A percentile compares a stretch with the other conserved stretches of the same genome.
Evolutionary conservation across 2,329 filamentous ascomycete species (phyloP).

Genomic region (Thielaviopsis euricoi): DNA sequence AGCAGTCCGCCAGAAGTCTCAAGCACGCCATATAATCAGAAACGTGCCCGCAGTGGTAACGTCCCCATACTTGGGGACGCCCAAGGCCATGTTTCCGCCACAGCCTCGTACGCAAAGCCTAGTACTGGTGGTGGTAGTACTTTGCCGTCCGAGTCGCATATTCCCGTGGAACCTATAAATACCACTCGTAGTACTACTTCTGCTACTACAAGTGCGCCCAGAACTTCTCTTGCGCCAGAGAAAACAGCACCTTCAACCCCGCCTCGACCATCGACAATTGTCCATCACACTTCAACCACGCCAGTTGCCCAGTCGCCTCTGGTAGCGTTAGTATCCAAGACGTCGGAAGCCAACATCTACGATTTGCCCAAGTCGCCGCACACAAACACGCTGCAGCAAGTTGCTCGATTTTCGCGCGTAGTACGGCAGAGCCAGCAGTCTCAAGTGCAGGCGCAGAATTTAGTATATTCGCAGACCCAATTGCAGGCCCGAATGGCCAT

Average conservation of each 20-base stretch:
- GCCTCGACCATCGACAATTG: not conserved
- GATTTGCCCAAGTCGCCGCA: conserved; percentile 9
- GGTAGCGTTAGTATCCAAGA: not conserved
- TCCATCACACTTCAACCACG: not conserved
- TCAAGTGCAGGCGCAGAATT: conserved; percentile 14
- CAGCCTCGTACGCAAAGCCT: not conserved
- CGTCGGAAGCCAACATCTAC: conserved; percentile 2
- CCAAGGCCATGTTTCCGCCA: not conserved
- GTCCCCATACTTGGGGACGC: not conserved
- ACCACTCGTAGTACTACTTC: not conserved
- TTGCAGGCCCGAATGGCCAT: not conserved
- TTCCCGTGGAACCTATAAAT: not conserved
- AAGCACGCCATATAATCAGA: not conserved
- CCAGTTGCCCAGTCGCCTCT: not conserved
- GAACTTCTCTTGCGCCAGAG: not conserved
- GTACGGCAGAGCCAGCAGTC: not conserved
- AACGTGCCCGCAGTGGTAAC: not conserved
- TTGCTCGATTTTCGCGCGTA: not conserved
- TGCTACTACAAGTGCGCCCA: not conserved
- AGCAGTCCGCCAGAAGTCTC: not conserved
- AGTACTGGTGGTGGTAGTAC: too few relatives aligned
- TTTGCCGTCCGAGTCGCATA: not conserved
- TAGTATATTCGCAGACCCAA: conserved; percentile 19
- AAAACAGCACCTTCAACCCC: not conserved
- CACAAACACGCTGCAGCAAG: not conserved